Conservation (phyloP, 2,329 filamentous ascomycete genomes). For the Dryadomyces quercus-mongolicae region DNA sequence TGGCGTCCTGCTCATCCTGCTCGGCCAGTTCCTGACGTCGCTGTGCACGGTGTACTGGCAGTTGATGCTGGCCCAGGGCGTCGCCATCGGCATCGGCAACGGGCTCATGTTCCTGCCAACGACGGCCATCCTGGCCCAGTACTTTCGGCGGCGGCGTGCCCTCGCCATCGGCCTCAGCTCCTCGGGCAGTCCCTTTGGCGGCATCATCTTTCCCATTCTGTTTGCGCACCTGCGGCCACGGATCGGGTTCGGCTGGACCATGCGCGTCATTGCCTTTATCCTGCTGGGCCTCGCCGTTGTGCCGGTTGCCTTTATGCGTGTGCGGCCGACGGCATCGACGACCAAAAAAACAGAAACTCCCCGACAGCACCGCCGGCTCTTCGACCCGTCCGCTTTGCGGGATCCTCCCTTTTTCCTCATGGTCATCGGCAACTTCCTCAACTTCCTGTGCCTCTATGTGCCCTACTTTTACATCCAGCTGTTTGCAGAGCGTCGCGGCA, state of each 20-base stretch:
- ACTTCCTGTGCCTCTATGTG: conserved; percentile 33
- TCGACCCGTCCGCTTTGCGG: conserved; percentile 24
- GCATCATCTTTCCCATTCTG: conserved; percentile 16
- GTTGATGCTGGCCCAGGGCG: conserved; percentile 24
- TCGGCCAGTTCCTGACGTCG: conserved; percentile 33
- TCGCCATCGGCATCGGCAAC: conserved; percentile 25
- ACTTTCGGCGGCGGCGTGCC: conserved; percentile 11
- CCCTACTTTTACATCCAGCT: conserved; percentile 35
- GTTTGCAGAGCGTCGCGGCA: conserved; percentile 25
- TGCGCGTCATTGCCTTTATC: conserved; percentile 14
- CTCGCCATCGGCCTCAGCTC: conserved; percentile 16
- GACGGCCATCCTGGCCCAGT: conserved; percentile 26
- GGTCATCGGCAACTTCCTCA: conserved; percentile 24
- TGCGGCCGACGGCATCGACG: background rate
- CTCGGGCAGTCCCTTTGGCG: conserved; percentile 13
- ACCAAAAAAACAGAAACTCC: background rate
- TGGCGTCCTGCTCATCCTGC: conserved; percentile 23
- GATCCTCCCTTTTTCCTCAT: conserved; percentile 27
- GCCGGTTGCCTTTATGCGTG: background rate
- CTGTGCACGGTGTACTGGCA: conserved; percentile 32
- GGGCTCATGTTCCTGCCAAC: conserved; percentile 23
- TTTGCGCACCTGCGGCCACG: conserved; percentile 9
- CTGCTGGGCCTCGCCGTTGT: conserved; percentile 3
- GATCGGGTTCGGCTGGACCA: conserved; percentile 16
- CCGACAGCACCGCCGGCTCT: background rate